Base-by-base conservation (phyloP, 164 flowering plant genomes). In the Chimonanthus praecox region DNA sequence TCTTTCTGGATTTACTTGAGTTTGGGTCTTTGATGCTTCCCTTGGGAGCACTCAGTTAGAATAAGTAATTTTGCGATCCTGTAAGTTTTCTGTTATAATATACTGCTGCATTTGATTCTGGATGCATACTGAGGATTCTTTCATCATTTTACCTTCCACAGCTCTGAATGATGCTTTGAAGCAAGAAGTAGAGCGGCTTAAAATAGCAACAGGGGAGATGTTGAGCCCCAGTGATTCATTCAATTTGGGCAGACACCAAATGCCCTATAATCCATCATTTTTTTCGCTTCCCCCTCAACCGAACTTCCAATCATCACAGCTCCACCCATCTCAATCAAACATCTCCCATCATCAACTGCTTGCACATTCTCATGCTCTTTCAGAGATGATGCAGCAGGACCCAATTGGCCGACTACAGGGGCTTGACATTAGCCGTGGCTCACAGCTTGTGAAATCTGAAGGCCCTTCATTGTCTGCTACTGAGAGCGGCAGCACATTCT, bases 171-270 rank as follows among this genome's bases (percentile, higher is more conserved):
- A 92, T 67, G 93, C 97, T 4, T 83, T 92, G 73, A 92, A 88
- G 85, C 89, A 87, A 77, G 97, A 92, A 84, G 92, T 92, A 6
- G 92, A 89, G 81, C 85, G 93, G 78, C 92, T 92, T 63, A 90
- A 86, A 80, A 63, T 88, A 66, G 90, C 92, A 21, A 92, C 97
- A 1, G 94, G 97, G 49, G 92, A 90, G 78, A 76, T 75, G 10
- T 73, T 81, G 75, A 84, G 83, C 72, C 79, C 79, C 6, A 70
- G 87, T 10, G 93, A 92, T 49, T 58, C 83, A 46, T 92, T 85
- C 77, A 86, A 83, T 69, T 70, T 88, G 73, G 94, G 92, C 64
- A 86, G 87, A 84, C 89, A 85, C 75, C 89, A 89, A 18, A 80
- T 81, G 67, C 81, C 88, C 5, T 89, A 82, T 51, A 74, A 72